These are phyloP conservation scores for Mikania micrantha DNA, from an alignment of 129 eudicot genomes.

Conservation along the genomic window DNA sequence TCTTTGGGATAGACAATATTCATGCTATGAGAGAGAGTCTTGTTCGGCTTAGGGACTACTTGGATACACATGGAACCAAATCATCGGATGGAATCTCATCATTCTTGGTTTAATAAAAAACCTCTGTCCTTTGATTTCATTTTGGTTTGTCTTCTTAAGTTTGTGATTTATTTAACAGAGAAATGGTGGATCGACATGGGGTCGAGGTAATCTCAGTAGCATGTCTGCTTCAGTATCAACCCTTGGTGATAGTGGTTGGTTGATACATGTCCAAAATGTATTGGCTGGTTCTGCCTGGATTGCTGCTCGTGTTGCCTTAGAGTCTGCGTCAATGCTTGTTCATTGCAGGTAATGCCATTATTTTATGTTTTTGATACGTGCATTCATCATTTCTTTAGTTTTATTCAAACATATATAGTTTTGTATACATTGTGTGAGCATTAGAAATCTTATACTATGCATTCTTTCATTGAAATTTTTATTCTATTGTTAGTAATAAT, in stretches of 20 bases:
- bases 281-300: conserved; percentile 99
- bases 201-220: conserved; percentile 95
- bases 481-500: not conserved
- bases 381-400: not conserved
- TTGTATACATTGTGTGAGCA: not conserved
- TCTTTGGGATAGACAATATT: conserved; percentile 94
- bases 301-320: conserved; percentile 92
- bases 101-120: conserved; percentile 56
- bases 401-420: not conserved
- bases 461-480: not conserved
- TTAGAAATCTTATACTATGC: not conserved
- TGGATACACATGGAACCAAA: conserved; percentile 92
- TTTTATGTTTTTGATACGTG: not conserved
- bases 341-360: conserved; percentile 78
- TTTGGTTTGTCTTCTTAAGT: not conserved
- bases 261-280: conserved; percentile 82
- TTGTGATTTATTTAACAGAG: conserved; percentile 43
- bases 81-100: conserved; percentile 97
- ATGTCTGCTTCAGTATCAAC: conserved; percentile 99
- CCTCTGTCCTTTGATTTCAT: not conserved
- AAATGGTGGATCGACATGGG: conserved; percentile 93
- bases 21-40: conserved; percentile 98
- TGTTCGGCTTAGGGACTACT: conserved; percentile 88
- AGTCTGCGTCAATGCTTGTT: conserved; percentile 95
- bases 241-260: conserved; percentile 96